Evolutionary conservation across 495 filamentous ascomycete species (phyloP), one percentile per base, ranked within the genome.

Genomic region (Cercophora scortea): DNA sequence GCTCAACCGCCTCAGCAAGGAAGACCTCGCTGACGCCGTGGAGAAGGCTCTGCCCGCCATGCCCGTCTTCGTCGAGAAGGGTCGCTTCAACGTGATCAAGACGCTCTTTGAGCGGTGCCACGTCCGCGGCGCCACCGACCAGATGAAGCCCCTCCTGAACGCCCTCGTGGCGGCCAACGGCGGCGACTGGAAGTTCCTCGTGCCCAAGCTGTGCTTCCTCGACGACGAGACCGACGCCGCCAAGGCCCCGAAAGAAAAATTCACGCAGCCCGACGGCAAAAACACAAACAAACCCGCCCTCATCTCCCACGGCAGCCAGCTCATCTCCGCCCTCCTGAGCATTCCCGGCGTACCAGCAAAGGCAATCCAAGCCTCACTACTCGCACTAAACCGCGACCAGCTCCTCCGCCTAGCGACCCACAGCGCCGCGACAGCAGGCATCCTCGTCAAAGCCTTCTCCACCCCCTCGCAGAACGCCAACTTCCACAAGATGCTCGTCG

Each of bases 21-120:
- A 94, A 50, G 89, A 95, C 60, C 72, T 98, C 19, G 71, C 82
- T 49, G 78, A 79, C 41, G 87, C 85, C 0, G 73, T 88, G 47
- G 72, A 82, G 18, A 70, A 80, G 42, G 84, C 91, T 32, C 63
- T 83, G 10, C 86, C 89, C 8, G 79, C 86, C 45, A 75, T 96
- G 25, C 68, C 78, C 1, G 75, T 74, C 32, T 75, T 96, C 17
- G 73, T 95, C 36, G 79, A 89, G 46, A 78, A 85, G 43, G 83
- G 81, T 13, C 79, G 90, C 40, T 85, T 87, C 50, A 80, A 84
- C 50, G 83, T 95, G 11, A 76, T 96, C 50, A 88, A 85, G 60
- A 78, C 82, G 4, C 62, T 97, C 35, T 84, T 97, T 51, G 90
- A 96, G 66, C 79, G 90, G 52, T 95, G 88, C 62, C 66, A 79